A percentile compares a stretch with the other conserved stretches of the same genome.
Conservation (phyloP, 2,329 filamentous ascomycete species). For the Diaporthe australafricana region DNA sequence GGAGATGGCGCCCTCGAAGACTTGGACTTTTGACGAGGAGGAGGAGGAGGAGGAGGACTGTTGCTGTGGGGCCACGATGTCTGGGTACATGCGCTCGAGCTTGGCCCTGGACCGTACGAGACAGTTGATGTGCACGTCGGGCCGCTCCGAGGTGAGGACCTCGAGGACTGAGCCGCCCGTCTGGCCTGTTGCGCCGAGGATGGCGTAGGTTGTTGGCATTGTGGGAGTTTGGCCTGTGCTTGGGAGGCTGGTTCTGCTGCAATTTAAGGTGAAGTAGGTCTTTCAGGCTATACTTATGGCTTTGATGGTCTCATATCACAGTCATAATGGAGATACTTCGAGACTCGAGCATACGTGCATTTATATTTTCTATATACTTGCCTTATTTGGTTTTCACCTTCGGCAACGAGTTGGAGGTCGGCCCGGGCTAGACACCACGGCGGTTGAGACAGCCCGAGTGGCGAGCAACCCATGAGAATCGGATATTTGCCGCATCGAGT, state of each 20-base stretch:
- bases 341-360: neutral
- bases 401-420: neutral
- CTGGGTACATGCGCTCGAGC: conserved; percentile 13
- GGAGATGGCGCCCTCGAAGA: conserved; percentile 6
- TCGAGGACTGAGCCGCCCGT: conserved; percentile 9
- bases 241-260: neutral
- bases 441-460: conserved; percentile 8
- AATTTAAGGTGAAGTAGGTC: neutral
- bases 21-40: neutral
- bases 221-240: conserved; percentile 30
- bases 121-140: conserved; percentile 5
- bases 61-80: neutral
- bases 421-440: neutral
- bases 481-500: neutral
- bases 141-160: neutral
- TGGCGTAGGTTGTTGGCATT: conserved; percentile 29
- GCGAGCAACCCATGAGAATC: neutral
- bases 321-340: too few relatives aligned
- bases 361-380: neutral
- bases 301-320: too few relatives aligned
- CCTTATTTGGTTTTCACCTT: neutral
- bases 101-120: conserved; percentile 24
- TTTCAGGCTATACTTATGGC: neutral
- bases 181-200: conserved; percentile 29
- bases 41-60: neutral